Evolutionary conservation across 1,139 yeast species (phyloP), one percentile per base, ranked within the genome.

Genomic region (Debaryomyces nepalensis): DNA sequence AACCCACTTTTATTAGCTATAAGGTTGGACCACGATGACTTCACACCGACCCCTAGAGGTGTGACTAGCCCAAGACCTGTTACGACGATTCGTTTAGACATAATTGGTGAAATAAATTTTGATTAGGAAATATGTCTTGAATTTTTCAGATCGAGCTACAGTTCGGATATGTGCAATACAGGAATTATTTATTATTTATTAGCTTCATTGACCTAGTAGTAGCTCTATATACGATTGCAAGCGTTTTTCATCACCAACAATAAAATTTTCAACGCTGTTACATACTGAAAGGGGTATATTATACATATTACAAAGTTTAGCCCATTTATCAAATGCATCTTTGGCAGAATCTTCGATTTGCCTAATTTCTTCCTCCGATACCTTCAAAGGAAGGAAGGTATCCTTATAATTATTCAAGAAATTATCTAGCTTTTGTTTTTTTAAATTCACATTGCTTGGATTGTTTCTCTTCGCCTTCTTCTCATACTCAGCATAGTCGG

Each of bases 51-150:
- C 0, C 97, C 99, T 4, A 93, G 66, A 0, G 99, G 99, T 1
- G 95, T 79, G 1, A 91, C 79, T 30, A 87, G 65, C 0, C 98
- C 99, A 11, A 91, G 61, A 0, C 99, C 99, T 0, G 99, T 93
- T 0, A 93, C 84, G 1, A 93, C 98, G 1, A 91, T 97, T 61
- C 96, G 66, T 34, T 52, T 52, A 21, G 58, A 46, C 64, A 54
- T 58, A 16, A 21, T 27, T 23, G 33, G 15, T 26, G 23, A 11
- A 5, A 19, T 5, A 3, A 16, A n/a, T n/a, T 29, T 16, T 29
- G 21, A 29, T 29, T 5, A 14, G n/a, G 16, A 5, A 29, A 16
- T 10, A 11, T 5, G 21, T 29, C 32, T n/a, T n/a, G n/a, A 29
- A 16, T 16, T 29, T 29, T 29, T 16, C 32, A 29, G 32, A 3